phyloP scores from a whole-genome alignment of 768 basidiomycete species.

The Phylloporus rhodoxanthus region DNA sequence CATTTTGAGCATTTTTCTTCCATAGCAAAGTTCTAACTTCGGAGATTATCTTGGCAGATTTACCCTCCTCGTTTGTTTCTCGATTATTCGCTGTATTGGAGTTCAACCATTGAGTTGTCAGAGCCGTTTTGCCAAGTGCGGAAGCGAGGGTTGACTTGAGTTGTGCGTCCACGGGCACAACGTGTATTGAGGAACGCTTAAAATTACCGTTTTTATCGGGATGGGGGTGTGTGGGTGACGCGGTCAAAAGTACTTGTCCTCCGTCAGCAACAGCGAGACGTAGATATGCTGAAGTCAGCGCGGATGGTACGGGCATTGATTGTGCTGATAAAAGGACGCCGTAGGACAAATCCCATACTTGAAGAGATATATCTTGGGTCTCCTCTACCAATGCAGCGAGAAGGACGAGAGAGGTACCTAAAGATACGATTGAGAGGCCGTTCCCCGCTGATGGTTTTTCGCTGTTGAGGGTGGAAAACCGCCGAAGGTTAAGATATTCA shows the following conservation, averaged over 20 bases:
- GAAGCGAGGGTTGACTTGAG: constrained; percentile 54
- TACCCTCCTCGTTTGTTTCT: constrained; percentile 13
- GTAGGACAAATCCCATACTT: constrained; percentile 67
- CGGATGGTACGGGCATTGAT: constrained; percentile 44
- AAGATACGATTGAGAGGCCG: constrained; percentile 38
- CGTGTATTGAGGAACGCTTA: constrained; percentile 48
- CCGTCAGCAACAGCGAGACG: constrained; percentile 31
- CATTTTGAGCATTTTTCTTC: constrained; percentile 42
- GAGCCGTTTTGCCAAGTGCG: constrained; percentile 50
- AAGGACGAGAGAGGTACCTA: constrained; percentile 55
- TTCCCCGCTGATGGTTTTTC: constrained; percentile 9
- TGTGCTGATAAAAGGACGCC: constrained; percentile 56
- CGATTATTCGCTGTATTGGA: not conserved
- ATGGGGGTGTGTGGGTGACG: constrained; percentile 34
- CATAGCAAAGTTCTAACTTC: constrained; percentile 38
- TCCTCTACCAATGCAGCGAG: constrained; percentile 39
- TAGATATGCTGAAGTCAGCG: constrained; percentile 29
- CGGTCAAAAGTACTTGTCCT: constrained; percentile 48
- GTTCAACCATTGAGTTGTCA: constrained; percentile 43
- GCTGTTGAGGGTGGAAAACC: constrained; percentile 11
- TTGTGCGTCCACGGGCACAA: constrained; percentile 53
- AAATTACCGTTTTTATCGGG: constrained; percentile 2
- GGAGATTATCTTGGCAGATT: constrained; percentile 31
- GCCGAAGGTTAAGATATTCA: constrained; percentile 18
- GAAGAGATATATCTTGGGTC: constrained; percentile 42